phyloP scores from a whole-genome alignment of 768 basidiomycete genomes.

The Roridomyces roridus region DNA sequence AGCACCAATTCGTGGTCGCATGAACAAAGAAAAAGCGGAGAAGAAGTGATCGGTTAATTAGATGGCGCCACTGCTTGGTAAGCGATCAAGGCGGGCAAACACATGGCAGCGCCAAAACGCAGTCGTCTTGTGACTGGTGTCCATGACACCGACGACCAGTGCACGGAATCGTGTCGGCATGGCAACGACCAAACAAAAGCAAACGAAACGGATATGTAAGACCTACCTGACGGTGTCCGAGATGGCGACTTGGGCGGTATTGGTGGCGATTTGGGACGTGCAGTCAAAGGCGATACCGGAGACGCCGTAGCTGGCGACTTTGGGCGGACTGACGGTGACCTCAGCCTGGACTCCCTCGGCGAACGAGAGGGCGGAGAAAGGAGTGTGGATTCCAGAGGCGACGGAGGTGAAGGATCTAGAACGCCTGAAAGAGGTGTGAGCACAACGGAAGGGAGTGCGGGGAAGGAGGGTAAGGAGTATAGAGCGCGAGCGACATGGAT shows the following conservation, averaged over 20 bases:
- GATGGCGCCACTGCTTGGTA: background rate
- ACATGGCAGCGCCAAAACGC: no score
- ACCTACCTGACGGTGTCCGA: background rate
- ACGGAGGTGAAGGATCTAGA: background rate
- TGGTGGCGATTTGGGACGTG: background rate
- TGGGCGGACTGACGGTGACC: no score
- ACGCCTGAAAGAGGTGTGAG: background rate
- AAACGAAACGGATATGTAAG: background rate
- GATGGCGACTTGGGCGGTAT: background rate
- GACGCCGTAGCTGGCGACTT: background rate
- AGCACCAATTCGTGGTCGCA: background rate
- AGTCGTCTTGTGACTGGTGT: no score
- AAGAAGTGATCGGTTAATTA: background rate
- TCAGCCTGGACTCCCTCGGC: no score
- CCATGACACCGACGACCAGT: background rate
- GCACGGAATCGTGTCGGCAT: background rate
- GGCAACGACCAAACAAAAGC: background rate
- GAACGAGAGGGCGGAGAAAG: no score
- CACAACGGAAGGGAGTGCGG: background rate
- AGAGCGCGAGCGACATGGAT: background rate
- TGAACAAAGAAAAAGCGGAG: background rate
- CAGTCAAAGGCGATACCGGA: background rate
- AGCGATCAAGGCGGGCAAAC: no score
- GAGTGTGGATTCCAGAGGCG: background rate
- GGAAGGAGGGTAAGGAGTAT: background rate